Percentiles rank a stretch among this genome's conserved stretches.
These are phyloP conservation scores for Cichorium intybus DNA, from an alignment of 140 eudicot genomes.

Conservation along the genomic window DNA sequence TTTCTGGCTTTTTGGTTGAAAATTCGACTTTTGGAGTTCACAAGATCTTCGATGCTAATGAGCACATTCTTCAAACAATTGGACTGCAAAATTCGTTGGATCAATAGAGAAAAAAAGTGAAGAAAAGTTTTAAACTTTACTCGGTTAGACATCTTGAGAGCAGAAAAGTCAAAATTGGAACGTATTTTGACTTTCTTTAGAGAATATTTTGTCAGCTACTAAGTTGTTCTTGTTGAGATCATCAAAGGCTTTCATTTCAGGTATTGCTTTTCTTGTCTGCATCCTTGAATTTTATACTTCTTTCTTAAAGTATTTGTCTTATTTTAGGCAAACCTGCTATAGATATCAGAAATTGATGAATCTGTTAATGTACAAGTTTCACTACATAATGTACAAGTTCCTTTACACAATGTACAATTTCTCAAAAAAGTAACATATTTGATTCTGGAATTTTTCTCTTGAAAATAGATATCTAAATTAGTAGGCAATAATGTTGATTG, in stretches of 20 bases:
- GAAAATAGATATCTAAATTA: too few species aligned
- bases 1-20: slow-evolving; percentile 2
- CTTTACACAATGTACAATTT: too few species aligned
- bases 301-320: not conserved
- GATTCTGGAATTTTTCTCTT: not conserved
- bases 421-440: too few species aligned
- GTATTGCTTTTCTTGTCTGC: slow-evolving; percentile 19
- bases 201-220: not conserved
- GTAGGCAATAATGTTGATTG: not conserved
- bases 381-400: slow-evolving; percentile 6
- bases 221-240: slow-evolving; percentile 18
- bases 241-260: slow-evolving; percentile 27
- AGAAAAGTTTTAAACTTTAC: slow-evolving; percentile 12
- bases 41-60: slow-evolving; percentile 13
- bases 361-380: slow-evolving; percentile 11
- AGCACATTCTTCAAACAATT: slow-evolving; percentile 20
- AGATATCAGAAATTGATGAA: slow-evolving; percentile 1
- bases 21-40: slow-evolving; percentile 3
- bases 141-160: slow-evolving; percentile 12
- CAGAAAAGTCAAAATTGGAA: slow-evolving; percentile 31
- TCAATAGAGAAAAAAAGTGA: slow-evolving; percentile 9
- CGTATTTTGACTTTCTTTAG: not conserved
- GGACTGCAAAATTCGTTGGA: slow-evolving; percentile 7
- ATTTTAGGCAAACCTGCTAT: not conserved
- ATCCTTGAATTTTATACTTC: slow-evolving; percentile 2